A percentile compares a stretch with the other conserved stretches of the same genome.
phyloP scores from a whole-genome alignment of 805 yeast species.

The Starmerella etchellsii region DNA sequence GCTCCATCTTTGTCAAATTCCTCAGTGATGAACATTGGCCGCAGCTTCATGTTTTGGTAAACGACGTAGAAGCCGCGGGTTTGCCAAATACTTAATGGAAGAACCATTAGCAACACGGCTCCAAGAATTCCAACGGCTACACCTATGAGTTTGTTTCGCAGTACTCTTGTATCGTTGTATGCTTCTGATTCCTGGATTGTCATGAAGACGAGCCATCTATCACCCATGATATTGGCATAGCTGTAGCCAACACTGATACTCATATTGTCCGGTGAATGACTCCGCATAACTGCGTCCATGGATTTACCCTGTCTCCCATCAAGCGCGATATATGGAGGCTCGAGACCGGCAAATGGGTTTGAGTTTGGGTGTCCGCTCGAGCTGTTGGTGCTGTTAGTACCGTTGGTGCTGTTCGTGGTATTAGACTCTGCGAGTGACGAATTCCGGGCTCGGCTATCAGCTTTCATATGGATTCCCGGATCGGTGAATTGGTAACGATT shows the following conservation, averaged over 20 bases:
- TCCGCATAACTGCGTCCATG: slow-evolving; percentile 10
- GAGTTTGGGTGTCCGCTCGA: not conserved
- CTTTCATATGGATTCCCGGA: too few relatives aligned
- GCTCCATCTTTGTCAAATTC: not conserved
- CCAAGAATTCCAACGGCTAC: slow-evolving; percentile 20
- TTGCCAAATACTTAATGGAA: slow-evolving; percentile 21
- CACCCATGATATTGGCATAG: slow-evolving; percentile 9
- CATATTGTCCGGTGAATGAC: slow-evolving; percentile 5
- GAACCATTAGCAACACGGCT: slow-evolving; percentile 17
- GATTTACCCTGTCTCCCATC: not conserved
- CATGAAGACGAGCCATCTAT: slow-evolving; percentile 20
- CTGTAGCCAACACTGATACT: slow-evolving; percentile 20
- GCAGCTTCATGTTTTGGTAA: slow-evolving; percentile 19
- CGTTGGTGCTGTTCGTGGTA: too few relatives aligned
- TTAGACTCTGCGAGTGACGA: too few relatives aligned
- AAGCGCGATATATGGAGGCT: not conserved
- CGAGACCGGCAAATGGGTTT: not conserved
- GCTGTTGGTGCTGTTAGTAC: too few relatives aligned
- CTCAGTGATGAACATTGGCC: slow-evolving; percentile 12
- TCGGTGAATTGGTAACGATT: too few relatives aligned
- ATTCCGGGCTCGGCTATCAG: too few relatives aligned
- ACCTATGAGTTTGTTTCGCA: slow-evolving; percentile 19
- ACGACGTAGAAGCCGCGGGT: slow-evolving; percentile 21
- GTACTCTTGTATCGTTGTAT: slow-evolving; percentile 9
- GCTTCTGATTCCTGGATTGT: slow-evolving; percentile 12